Conservation (phyloP, 1,284 basidiomycete genomes). For the Puccinia coronata region DNA sequence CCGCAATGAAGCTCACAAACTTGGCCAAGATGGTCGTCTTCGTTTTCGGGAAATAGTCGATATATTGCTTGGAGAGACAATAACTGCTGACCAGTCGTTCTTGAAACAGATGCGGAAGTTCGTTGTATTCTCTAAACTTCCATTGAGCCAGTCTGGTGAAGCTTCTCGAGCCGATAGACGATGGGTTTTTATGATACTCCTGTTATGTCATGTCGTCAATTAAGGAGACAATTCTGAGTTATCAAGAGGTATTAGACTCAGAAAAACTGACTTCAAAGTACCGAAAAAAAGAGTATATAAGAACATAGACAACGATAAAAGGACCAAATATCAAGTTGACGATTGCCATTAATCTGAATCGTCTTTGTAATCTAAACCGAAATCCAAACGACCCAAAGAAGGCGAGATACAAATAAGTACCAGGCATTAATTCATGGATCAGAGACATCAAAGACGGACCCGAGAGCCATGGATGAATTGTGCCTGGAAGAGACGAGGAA, state of each 20-base stretch:
- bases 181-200: constrained; percentile 99
- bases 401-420: background rate
- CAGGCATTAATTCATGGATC: background rate
- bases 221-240: background rate
- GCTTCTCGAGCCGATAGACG: constrained; percentile 82
- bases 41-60: constrained; percentile 96
- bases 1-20: constrained; percentile 92
- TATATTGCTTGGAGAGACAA: constrained; percentile 86
- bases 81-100: constrained; percentile 83
- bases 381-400: constrained; percentile 7
- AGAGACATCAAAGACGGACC: constrained; percentile 62
- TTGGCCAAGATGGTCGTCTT: constrained; percentile 73
- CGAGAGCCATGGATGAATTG: constrained; percentile 73
- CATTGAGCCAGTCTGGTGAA: constrained; percentile 94
- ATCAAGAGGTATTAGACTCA: background rate
- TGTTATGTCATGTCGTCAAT: background rate
- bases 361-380: constrained; percentile 68
- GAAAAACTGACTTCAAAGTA: constrained; percentile 73
- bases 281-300: constrained; percentile 98
- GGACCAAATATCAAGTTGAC: constrained; percentile 92
- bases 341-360: constrained; percentile 94
- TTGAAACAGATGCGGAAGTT: constrained; percentile 88
- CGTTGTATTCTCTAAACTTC: constrained; percentile 99
- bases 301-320: constrained; percentile 92
- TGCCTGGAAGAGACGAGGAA: constrained; percentile 84